phyloP scores from a whole-genome alignment of 192 early-diverging fungal genomes.

The Diversispora epigaea region DNA sequence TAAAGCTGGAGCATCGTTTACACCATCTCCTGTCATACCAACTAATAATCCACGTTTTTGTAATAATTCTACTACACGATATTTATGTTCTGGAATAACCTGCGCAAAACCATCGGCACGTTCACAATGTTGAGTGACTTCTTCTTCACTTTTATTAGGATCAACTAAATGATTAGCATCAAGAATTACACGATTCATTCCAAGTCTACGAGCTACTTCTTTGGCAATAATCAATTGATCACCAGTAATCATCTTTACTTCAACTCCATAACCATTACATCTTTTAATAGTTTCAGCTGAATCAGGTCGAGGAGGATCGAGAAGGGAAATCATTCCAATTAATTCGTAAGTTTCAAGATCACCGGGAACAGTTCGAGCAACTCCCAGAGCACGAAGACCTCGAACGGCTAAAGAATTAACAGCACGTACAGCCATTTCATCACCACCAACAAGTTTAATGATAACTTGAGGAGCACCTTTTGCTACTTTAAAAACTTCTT shows the following conservation, averaged over 20 bases:
- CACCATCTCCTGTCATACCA: constrained; percentile 97
- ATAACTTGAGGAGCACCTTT: constrained; percentile 97
- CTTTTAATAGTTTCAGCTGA: constrained; percentile 83
- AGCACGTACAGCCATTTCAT: constrained; percentile 78
- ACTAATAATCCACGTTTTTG: constrained; percentile 84
- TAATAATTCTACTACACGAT: constrained; percentile 91
- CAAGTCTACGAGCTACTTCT: constrained; percentile 86
- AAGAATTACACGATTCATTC: constrained; percentile 89
- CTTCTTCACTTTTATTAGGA: constrained; percentile 72
- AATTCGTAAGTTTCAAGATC: constrained; percentile 70
- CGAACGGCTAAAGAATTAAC: constrained; percentile 83
- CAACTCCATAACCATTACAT: constrained; percentile 83
- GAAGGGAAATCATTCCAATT: constrained; percentile 87
- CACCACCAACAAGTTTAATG: constrained; percentile 75
- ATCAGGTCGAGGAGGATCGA: constrained; percentile 89
- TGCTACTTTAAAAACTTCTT: constrained; percentile 82
- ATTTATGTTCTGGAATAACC: constrained; percentile 98
- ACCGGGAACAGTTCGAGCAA: constrained; percentile 74
- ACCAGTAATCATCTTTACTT: constrained; percentile 97
- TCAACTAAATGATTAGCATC: constrained; percentile 86
- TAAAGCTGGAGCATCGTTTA: constrained; percentile 96
- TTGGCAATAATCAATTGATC: constrained; percentile 95
- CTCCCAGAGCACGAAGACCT: constrained; percentile 88
- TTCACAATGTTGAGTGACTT: constrained; percentile 77
- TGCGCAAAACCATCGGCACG: constrained; percentile 96